phyloP scores from a whole-genome alignment of 73 alveolate species.

The Tetrahymena borealis region DNA sequence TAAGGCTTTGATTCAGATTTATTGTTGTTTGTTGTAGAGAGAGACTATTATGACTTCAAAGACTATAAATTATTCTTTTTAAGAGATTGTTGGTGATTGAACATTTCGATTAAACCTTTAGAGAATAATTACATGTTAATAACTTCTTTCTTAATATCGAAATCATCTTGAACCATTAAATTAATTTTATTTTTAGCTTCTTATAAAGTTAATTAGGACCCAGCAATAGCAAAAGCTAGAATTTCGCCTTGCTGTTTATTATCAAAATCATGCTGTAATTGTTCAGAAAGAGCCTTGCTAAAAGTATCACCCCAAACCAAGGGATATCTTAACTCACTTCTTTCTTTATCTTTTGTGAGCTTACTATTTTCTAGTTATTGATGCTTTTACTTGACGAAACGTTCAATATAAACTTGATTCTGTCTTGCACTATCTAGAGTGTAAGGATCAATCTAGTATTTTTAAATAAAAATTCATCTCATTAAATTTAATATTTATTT shows the following conservation, averaged over 20 bases:
- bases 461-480: neutral
- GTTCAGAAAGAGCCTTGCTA: neutral
- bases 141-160: neutral
- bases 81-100: neutral
- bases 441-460: neutral
- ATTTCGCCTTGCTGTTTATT: neutral
- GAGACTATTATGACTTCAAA: neutral
- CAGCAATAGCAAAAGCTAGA: neutral
- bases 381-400: neutral
- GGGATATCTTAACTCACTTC: neutral
- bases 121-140: neutral
- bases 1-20: neutral
- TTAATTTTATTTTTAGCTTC: neutral
- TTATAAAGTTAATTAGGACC: neutral
- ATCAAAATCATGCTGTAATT: neutral
- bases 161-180: neutral
- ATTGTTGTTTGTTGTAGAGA: neutral
- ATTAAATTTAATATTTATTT: neutral
- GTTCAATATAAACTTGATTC: neutral
- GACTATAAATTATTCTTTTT: neutral
- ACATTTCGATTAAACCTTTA: neutral
- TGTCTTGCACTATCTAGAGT: neutral
- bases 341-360: neutral
- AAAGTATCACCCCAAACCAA: neutral
- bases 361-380: neutral